Evolutionary conservation across 2,329 filamentous ascomycete species (phyloP), one percentile per base, ranked within the genome.

Genomic region (Metarhizium rileyi): DNA sequence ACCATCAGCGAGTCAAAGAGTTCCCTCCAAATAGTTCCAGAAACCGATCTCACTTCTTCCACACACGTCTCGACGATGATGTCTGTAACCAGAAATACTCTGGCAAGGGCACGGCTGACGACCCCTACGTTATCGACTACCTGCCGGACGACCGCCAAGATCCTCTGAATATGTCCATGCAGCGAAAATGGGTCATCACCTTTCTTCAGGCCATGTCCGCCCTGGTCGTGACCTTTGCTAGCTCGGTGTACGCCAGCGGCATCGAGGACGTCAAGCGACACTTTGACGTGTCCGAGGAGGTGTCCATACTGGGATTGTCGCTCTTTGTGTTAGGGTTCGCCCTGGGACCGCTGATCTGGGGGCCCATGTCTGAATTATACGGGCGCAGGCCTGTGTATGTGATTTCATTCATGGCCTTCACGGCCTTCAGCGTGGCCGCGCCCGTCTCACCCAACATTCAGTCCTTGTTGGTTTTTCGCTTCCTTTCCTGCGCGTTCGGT

Each of bases 301-400:
- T 90, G 6, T 78, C 82, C 0, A 71, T 93, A 10, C 67, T 93
- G 1, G 81, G 76, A 22, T 82, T 94, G 52, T 83, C 83, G 0
- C 68, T 93, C 1, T 93, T 93, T 54, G 87, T 93, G 35, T 70
- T 91, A 30, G 88, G 88, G 3, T 93, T 93, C 57, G 87, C 87
- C 59, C 71, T 93, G 47, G 87, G 84, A 0, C 88, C 87, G 2
- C 86, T 93, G 80, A 75, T 75, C 0, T 93, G 91, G 62, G 87
- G 88, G 9, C 88, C 88, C 0, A 66, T 90, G 38, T 87, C 81
- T 5, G 88, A 94, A 64, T 76, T 91, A 47, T 74, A 84, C 49
- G 88, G 88, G 25, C 75, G 88, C 44, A 74, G 79, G 43, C 70
- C 84, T 23, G 82, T 93, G 52, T 93, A 93, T n/a, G 70, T 72